Conservation (phyloP, 768 basidiomycete genomes). For the Boletus subparvulus region DNA sequence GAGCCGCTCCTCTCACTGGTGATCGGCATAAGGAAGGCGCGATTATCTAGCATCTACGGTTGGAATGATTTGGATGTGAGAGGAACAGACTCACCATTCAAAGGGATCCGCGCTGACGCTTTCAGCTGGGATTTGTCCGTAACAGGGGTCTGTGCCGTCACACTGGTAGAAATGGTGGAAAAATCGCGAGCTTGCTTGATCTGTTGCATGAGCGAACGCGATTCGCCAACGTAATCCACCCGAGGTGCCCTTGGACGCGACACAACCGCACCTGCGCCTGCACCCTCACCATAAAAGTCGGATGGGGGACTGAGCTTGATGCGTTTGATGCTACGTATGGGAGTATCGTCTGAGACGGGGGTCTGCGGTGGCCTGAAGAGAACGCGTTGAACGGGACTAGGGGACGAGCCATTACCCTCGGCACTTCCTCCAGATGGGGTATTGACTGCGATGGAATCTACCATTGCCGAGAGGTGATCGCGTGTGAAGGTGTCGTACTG, state of each 20-base stretch:
- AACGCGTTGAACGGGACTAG: constrained; percentile 41
- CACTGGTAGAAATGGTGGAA: constrained; percentile 68
- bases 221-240: constrained; percentile 78
- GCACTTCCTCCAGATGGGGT: constrained; percentile 59
- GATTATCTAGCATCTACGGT: constrained; percentile 13
- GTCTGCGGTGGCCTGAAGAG: constrained; percentile 51
- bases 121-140: constrained; percentile 12
- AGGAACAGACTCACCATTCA: constrained; percentile 16
- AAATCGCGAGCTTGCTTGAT: constrained; percentile 77
- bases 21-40: constrained; percentile 11
- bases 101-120: background rate
- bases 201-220: constrained; percentile 73
- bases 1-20: constrained; percentile 21
- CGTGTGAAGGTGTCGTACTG: constrained; percentile 97
- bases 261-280: constrained; percentile 46
- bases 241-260: constrained; percentile 48
- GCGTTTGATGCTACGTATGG: constrained; percentile 75
- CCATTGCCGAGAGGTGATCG: constrained; percentile 89
- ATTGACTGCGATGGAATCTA: constrained; percentile 89
- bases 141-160: constrained; percentile 37
- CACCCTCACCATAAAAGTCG: constrained; percentile 56
- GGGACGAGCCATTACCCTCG: constrained; percentile 42
- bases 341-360: constrained; percentile 42
- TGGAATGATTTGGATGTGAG: background rate
- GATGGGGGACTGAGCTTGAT: constrained; percentile 71